Evolutionary conservation across 305 asterid genomes (phyloP), one percentile per base, ranked within the genome.

Genomic region (Fraxinus sp.): DNA sequence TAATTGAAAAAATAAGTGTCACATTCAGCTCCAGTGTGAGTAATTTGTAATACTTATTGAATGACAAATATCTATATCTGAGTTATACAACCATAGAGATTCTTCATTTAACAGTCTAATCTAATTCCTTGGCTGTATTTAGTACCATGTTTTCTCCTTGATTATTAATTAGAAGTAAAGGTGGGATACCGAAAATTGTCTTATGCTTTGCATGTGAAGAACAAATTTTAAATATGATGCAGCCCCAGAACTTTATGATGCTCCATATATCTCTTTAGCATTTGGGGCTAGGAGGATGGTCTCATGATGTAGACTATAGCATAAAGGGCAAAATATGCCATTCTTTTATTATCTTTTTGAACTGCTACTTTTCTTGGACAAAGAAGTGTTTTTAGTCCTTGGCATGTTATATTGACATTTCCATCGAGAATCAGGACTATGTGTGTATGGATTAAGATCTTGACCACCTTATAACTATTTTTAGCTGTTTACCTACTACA

Each of bases 1-100:
- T 96, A 82, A 96, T 96, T 86, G 99, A 96, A 92, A 96, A 96
- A 89, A 94, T 96, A 86, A 96, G 98, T 80, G 92, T 96, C 80
- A 94, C 99, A 70, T 96, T 96, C 84, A 49, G 59, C 59, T 49
- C 59, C 20, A 49, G 20, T 49, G 59, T 49, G 59, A 49, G 59
- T 49, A 14, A 14, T 14, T 13, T 49, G 59, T 49, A 49, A 49
- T 49, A 14, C 20, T 14, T 49, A 4, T 14, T 49, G 59, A 49
- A 49, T 49, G 59, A 14, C 7, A 49, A 49, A 49, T 49, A 49
- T 49, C 59, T 6, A 14, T 49, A 14, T 49, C 20, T 49, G 59
- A 49, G 59, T 49, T 49, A 49, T 49, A 14, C 7, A 14, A 49
- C 59, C 20, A 49, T 49, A 49, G 59, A 49, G 59, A 49, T 49